A percentile compares a stretch with the other conserved stretches of the same genome.
phyloP scores from a whole-genome alignment of 208 protist species.

The Giardia muris region DNA sequence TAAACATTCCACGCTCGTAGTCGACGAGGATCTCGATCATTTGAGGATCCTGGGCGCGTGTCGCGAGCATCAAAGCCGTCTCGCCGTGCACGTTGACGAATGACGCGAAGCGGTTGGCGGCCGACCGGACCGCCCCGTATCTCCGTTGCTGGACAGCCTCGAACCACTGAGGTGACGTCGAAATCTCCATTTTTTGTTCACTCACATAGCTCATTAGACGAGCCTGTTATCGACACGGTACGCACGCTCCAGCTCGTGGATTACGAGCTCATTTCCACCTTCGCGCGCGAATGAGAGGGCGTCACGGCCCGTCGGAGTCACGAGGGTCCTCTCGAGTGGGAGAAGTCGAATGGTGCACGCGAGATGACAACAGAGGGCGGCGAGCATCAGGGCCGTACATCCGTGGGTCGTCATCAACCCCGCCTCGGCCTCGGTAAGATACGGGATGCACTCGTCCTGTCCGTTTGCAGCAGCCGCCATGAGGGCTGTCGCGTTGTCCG shows the following conservation, averaged over 20 bases:
- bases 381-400: too few relatives aligned
- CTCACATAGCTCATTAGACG: too few relatives aligned
- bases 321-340: too few relatives aligned
- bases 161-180: neutral
- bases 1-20: neutral
- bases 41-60: neutral
- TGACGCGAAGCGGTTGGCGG: neutral
- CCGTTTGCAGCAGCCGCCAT: neutral
- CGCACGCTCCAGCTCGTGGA: neutral
- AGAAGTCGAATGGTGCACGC: too few relatives aligned
- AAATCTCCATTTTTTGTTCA: neutral
- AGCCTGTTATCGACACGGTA: too few relatives aligned
- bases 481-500: neutral
- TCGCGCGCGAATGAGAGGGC: neutral
- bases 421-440: neutral
- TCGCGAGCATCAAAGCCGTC: neutral
- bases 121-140: neutral
- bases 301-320: neutral
- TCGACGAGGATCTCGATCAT: neutral
- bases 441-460: neutral
- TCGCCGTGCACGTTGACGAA: neutral
- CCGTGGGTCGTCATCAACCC: neutral
- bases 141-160: neutral
- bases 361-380: too few relatives aligned
- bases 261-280: neutral